Percentiles rank a stretch among this genome's conserved stretches.
Evolutionary conservation across 176 grass and related monocot genomes (phyloP).

Genomic region (Aegilops sharonensis): DNA sequence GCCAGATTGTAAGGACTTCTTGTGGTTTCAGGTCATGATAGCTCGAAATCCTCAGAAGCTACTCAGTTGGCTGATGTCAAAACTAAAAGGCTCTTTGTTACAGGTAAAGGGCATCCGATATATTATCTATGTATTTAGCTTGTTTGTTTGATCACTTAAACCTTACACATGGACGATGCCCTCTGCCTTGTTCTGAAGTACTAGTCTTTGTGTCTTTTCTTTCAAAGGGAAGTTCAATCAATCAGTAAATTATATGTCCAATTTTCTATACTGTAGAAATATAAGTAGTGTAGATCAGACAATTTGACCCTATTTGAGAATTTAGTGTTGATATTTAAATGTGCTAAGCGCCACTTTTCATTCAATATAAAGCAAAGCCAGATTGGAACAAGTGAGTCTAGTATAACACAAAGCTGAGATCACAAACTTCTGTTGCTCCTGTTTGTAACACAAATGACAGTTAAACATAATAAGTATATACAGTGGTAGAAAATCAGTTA

Average conservation of each 20-base stretch:
- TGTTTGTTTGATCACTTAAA: slow-evolving; percentile 29
- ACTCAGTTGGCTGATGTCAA: slow-evolving; percentile 42
- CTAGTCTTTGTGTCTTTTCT: neutral
- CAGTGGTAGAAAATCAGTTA: neutral
- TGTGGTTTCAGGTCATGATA: slow-evolving; percentile 48
- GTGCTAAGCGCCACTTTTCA: neutral
- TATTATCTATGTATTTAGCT: neutral
- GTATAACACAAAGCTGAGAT: neutral
- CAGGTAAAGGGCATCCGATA: slow-evolving; percentile 44
- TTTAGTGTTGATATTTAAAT: neutral
- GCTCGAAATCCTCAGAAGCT: slow-evolving; percentile 49
- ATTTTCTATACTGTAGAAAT: neutral
- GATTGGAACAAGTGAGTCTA: neutral
- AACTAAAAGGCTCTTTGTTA: slow-evolving; percentile 95
- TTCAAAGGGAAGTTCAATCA: neutral
- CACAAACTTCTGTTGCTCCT: neutral
- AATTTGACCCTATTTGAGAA: neutral
- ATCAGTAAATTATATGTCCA: neutral
- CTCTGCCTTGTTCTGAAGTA: neutral
- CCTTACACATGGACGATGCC: neutral
- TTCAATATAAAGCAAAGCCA: neutral
- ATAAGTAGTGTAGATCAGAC: neutral
- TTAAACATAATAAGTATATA: neutral
- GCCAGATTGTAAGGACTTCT: neutral
- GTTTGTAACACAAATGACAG: neutral